These are phyloP conservation scores for Aotearoamyces nothofagi DNA, from an alignment of 2,329 filamentous ascomycete species.

Conservation along the genomic window DNA sequence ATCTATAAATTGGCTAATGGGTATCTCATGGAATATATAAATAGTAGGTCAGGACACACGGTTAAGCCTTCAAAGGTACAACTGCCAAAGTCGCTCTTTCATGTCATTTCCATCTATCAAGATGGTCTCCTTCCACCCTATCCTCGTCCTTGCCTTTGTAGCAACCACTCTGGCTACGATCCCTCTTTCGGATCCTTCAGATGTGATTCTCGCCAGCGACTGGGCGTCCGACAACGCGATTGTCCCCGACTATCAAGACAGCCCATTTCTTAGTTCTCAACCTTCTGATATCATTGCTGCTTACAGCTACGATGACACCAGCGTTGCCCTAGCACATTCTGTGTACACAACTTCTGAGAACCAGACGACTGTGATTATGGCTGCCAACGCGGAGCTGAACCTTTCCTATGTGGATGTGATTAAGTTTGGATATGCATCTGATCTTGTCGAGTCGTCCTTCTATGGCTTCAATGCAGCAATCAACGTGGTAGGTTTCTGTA, in stretches of 20 bases:
- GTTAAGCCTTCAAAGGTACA: too few species aligned
- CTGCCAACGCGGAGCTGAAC: constrained; percentile 9
- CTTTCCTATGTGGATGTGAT: constrained; percentile 14
- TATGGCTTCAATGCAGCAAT: constrained; percentile 19
- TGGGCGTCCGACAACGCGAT: constrained; percentile 12
- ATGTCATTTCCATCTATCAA: too few species aligned
- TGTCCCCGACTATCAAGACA: constrained; percentile 8
- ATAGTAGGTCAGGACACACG: too few species aligned
- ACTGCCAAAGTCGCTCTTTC: too few species aligned
- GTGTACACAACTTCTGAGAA: constrained; percentile 7
- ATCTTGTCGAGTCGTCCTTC: constrained; percentile 17
- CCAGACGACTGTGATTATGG: constrained; percentile 11
- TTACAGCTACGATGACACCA: constrained; percentile 4
- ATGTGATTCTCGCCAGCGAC: constrained; percentile 6
- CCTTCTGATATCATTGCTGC: constrained; percentile 1
- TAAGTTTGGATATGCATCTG: constrained; percentile 18
- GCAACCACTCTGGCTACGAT: too few species aligned
- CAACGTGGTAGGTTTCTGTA: constrained; percentile 10
- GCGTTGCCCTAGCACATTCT: constrained; percentile 4
- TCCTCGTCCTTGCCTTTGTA: too few species aligned
- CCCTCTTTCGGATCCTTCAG: constrained; percentile 7
- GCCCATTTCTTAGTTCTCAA: constrained; percentile 5
- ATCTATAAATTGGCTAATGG: too few species aligned
- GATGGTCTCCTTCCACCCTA: too few species aligned
- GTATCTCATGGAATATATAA: too few species aligned